A percentile compares a stretch with the other conserved stretches of the same genome.
Conservation (phyloP, 805 yeast genomes). For the Ogataea pignaliae region DNA sequence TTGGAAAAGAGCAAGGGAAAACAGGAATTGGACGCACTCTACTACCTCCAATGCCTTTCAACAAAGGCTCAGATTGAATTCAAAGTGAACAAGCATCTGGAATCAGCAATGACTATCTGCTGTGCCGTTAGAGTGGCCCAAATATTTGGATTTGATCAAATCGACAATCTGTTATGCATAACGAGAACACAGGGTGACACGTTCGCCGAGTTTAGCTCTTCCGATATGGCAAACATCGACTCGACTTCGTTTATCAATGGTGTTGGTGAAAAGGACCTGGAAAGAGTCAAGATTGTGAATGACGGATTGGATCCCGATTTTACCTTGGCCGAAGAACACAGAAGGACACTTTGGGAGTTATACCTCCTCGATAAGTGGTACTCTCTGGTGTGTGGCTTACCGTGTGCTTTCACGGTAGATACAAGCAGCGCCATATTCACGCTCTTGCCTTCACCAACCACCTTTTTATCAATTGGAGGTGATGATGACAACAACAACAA, state of each 20-base stretch:
- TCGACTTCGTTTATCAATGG: neutral
- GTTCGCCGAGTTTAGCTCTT: too few relatives aligned
- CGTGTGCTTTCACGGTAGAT: constrained; percentile 27
- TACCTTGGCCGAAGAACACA: constrained; percentile 24
- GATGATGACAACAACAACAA: constrained; percentile 2
- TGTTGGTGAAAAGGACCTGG: neutral
- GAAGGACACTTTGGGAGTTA: constrained; percentile 31
- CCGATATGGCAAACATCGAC: neutral
- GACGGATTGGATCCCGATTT: constrained; percentile 23
- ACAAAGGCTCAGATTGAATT: constrained; percentile 25
- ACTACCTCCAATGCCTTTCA: constrained; percentile 22
- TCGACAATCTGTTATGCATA: constrained; percentile 19
- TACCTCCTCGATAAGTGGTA: constrained; percentile 29
- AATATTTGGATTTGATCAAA: constrained; percentile 27
- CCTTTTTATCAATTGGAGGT: constrained; percentile 13
- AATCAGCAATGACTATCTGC: constrained; percentile 26
- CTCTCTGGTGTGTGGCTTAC: constrained; percentile 28
- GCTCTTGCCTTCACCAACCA: constrained; percentile 28
- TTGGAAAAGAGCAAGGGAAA: constrained; percentile 15
- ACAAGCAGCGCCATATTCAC: constrained; percentile 24
- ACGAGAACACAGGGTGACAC: too few relatives aligned
- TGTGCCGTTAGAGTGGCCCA: constrained; percentile 25
- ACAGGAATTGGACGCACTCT: constrained; percentile 16
- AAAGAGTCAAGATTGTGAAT: constrained; percentile 6
- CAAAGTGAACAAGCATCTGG: constrained; percentile 21